Evolutionary conservation across 495 filamentous ascomycete species (phyloP).

Genomic region (Penicillium desertorum): DNA sequence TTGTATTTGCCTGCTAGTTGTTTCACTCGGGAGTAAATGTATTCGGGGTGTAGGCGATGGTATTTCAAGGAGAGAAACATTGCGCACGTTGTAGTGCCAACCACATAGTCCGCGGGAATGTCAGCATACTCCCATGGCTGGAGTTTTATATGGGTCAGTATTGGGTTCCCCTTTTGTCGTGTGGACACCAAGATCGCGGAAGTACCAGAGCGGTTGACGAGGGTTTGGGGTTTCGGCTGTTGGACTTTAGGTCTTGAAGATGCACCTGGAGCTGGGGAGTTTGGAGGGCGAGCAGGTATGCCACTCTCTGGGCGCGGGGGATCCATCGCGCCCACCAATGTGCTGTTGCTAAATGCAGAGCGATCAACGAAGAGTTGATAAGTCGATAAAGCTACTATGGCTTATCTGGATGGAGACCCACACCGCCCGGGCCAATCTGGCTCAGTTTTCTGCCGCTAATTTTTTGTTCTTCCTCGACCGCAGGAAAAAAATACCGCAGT

Average conservation of each 20-base stretch:
- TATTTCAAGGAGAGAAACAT: constrained; percentile 96
- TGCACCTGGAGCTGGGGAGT: constrained; percentile 31
- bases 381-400: constrained; percentile 25
- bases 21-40: constrained; percentile 90
- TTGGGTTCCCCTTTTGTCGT: constrained; percentile 92
- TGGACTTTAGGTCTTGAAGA: constrained; percentile 57
- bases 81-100: constrained; percentile 85
- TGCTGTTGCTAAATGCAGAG: not conserved
- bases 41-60: constrained; percentile 94
- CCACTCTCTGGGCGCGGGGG: constrained; percentile 40
- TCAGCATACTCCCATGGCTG: constrained; percentile 97
- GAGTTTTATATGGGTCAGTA: constrained; percentile 75
- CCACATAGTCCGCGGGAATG: constrained; percentile 87
- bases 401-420: constrained; percentile 23
- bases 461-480: constrained; percentile 29
- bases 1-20: constrained; percentile 77
- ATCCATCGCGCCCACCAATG: constrained; percentile 2
- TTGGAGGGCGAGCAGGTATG: constrained; percentile 18
- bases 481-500: constrained; percentile 22
- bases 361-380: constrained; percentile 20
- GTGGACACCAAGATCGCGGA: constrained; percentile 82
- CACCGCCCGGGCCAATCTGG: constrained; percentile 25
- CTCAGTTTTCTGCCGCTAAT: constrained; percentile 49
- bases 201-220: constrained; percentile 64
- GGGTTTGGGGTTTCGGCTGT: constrained; percentile 83